These are phyloP conservation scores for Ganoderma sp. DNA, from an alignment of 1,284 basidiomycete species.

Conservation along the genomic window DNA sequence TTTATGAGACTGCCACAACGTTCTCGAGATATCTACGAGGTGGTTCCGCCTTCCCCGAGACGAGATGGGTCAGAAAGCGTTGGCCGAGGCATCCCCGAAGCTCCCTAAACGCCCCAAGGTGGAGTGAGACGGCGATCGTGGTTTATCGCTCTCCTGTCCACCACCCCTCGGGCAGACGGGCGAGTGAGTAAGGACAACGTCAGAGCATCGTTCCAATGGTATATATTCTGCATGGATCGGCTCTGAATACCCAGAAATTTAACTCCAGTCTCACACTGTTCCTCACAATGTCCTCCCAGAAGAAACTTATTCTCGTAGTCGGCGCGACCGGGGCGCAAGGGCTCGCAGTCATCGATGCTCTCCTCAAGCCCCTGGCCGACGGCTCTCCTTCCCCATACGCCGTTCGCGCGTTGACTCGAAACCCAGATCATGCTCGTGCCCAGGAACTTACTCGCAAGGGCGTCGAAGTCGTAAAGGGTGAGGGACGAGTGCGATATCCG, in stretches of 20 bases:
- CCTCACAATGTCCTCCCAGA: conserved; percentile 9
- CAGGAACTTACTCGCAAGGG: conserved; percentile 45
- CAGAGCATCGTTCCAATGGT: not conserved
- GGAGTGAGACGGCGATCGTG: not conserved
- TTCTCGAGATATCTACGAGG: not conserved
- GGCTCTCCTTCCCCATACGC: conserved; percentile 51
- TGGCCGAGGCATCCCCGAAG: conserved; percentile 4
- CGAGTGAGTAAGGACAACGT: not conserved
- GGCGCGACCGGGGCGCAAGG: conserved; percentile 60
- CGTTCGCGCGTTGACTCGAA: conserved; percentile 52
- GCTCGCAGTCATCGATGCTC: conserved; percentile 49
- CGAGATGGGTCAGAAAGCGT: not conserved
- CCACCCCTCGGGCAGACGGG: not conserved
- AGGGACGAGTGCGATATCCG: not conserved
- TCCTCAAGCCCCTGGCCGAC: conserved; percentile 45
- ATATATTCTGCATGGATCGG: not conserved
- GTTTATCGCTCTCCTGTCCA: not conserved
- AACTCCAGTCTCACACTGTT: not conserved
- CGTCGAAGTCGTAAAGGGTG: conserved; percentile 51
- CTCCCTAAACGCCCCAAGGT: not conserved
- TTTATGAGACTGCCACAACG: not conserved
- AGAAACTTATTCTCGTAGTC: conserved; percentile 55
- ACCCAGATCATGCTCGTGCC: conserved; percentile 45
- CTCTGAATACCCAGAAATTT: not conserved
- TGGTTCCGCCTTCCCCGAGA: not conserved